Percentiles rank a stretch among this genome's conserved stretches.
Evolutionary conservation across 331 rosid genomes (phyloP).

Genomic region (Quercus tomentella): DNA sequence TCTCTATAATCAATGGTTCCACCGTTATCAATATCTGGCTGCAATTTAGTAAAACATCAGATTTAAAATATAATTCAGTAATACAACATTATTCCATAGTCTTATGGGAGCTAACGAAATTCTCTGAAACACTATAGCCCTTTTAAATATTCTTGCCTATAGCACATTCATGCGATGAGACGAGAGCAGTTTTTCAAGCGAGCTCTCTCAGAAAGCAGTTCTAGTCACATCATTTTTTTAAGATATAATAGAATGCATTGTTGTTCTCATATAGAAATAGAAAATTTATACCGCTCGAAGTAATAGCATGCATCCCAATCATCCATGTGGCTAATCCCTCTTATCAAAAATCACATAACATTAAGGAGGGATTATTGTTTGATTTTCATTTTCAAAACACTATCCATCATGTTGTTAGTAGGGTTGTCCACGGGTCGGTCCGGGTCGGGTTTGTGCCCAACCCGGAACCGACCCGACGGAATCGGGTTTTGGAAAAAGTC

Average conservation of each 20-base stretch:
- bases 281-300: not conserved
- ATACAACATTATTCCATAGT: not conserved
- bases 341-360: not conserved
- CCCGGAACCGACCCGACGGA: no score
- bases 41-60: conserved; percentile 23
- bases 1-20: conserved; percentile 97
- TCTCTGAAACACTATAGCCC: not conserved
- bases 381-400: not conserved
- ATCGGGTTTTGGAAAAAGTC: no score
- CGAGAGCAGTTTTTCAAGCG: not conserved
- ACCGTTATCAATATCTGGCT: conserved; percentile 89
- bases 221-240: not conserved
- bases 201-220: not conserved
- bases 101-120: not conserved
- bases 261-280: not conserved
- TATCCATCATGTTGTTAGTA: not conserved
- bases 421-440: no score
- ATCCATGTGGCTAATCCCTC: not conserved
- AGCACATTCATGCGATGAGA: not conserved
- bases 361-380: not conserved
- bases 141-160: not conserved
- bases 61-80: not conserved
- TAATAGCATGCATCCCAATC: not conserved
- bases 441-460: no score
- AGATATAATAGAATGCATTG: not conserved